phyloP scores from a whole-genome alignment of 2,329 filamentous ascomycete genomes.

The Cytospora piceae region DNA sequence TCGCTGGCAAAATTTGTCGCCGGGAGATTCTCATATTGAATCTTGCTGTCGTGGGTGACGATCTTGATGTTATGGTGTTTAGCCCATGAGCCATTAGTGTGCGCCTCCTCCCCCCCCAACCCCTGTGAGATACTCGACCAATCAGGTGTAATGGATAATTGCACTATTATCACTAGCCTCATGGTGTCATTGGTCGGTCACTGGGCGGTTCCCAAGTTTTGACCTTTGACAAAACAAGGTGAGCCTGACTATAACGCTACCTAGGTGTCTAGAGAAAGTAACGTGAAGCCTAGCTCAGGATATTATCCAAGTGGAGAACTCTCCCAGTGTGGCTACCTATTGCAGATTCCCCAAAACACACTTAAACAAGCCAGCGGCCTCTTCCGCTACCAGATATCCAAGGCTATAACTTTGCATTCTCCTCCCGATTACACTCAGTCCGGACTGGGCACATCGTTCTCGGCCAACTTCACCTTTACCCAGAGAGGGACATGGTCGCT shows the following conservation, averaged over 20 bases:
- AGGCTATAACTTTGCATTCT: no score
- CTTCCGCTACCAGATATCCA: no score
- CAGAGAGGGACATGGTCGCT: constrained; percentile 60
- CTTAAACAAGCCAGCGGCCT: no score
- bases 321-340: not conserved
- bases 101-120: no score
- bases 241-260: no score
- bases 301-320: no score
- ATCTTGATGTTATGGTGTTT: not conserved
- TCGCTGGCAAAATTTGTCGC: not conserved
- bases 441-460: not conserved
- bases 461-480: constrained; percentile 37
- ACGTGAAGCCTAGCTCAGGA: no score
- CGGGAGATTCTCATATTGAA: not conserved
- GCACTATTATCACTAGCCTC: not conserved
- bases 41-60: not conserved
- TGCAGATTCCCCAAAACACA: no score
- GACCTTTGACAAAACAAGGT: no score
- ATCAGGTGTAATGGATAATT: constrained; percentile 5
- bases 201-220: not conserved
- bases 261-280: not conserved
- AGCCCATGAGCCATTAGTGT: not conserved
- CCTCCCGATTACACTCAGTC: no score
- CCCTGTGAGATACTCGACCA: not conserved
- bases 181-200: not conserved